Evolutionary conservation across 306 rosid species (phyloP).

Genomic region (Chamaecrista fasciculata): DNA sequence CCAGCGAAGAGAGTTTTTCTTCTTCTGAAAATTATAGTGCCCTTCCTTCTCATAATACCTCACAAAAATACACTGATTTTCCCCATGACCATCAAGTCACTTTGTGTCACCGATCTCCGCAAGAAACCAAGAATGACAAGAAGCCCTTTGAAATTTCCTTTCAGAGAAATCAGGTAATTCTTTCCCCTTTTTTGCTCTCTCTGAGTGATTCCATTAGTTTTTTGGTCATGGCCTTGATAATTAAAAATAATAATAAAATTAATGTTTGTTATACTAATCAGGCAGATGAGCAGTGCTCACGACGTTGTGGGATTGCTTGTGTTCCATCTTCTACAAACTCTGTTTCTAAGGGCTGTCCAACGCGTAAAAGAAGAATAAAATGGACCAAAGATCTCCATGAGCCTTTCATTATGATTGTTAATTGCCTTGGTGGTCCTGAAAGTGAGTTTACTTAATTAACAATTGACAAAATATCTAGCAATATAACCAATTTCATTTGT

Average conservation of each 20-base stretch:
- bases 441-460: slow-evolving; percentile 36
- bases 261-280: too few species aligned
- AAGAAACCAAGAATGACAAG: slow-evolving; percentile 6
- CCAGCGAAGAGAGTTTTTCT: slow-evolving; percentile 23
- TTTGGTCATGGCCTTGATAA: too few species aligned
- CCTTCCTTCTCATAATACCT: not conserved
- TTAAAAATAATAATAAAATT: too few species aligned
- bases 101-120: slow-evolving; percentile 2
- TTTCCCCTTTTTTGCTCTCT: not conserved
- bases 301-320: slow-evolving; percentile 7
- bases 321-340: slow-evolving; percentile 22
- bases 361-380: slow-evolving; percentile 34
- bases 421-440: slow-evolving; percentile 35
- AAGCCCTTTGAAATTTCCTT: slow-evolving; percentile 28
- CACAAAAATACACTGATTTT: not conserved
- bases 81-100: slow-evolving; percentile 12
- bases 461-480: not conserved
- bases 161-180: slow-evolving; percentile 39
- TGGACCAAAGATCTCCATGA: slow-evolving; percentile 45
- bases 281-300: slow-evolving; percentile 27
- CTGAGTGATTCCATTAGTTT: slow-evolving; percentile 5
- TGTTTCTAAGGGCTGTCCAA: slow-evolving; percentile 17
- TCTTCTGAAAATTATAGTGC: slow-evolving; percentile 23
- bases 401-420: slow-evolving; percentile 20
- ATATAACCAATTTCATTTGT: not conserved